Evolutionary conservation across 352 stramenopile genomes (phyloP).

Genomic region (Phytophthora aleatoria): DNA sequence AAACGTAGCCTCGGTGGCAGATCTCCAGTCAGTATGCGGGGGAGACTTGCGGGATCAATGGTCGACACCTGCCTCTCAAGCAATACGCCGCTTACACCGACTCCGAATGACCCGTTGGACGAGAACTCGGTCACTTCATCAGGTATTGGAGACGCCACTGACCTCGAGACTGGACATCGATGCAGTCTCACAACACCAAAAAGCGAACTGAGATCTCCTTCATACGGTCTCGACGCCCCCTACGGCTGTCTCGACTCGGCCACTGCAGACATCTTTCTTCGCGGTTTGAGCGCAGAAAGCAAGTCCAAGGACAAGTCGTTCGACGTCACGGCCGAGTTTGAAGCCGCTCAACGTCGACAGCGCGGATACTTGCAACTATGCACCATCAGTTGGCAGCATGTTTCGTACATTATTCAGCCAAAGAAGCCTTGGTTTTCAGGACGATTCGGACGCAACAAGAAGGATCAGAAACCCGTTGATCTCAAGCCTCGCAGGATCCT

Average conservation of each 20-base stretch:
- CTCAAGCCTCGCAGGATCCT: constrained; percentile 44
- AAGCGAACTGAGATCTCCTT: constrained; percentile 22
- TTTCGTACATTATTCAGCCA: constrained; percentile 52
- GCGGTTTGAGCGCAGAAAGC: background rate
- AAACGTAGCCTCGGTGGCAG: background rate
- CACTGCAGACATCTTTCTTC: background rate
- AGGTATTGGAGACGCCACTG: constrained; percentile 18
- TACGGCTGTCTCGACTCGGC: constrained; percentile 21
- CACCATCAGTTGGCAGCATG: constrained; percentile 60
- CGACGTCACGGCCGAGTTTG: constrained; percentile 23
- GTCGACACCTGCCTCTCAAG: constrained; percentile 29
- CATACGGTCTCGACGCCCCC: constrained; percentile 7
- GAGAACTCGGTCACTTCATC: constrained; percentile 8
- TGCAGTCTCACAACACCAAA: constrained; percentile 22
- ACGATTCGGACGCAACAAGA: constrained; percentile 1
- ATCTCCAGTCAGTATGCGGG: constrained; percentile 17
- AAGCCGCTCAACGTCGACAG: constrained; percentile 23
- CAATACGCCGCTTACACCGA: constrained; percentile 23
- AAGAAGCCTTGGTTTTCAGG: constrained; percentile 27
- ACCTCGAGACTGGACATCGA: constrained; percentile 12
- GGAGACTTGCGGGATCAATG: constrained; percentile 17
- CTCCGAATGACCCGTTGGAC: constrained; percentile 12
- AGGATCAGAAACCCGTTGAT: background rate
- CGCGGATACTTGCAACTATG: constrained; percentile 38
- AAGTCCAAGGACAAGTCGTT: constrained; percentile 27